A percentile compares a stretch with the other conserved stretches of the same genome.
phyloP scores from a whole-genome alignment of 1,284 basidiomycete genomes.

The Sanghuangporus weigelae region DNA sequence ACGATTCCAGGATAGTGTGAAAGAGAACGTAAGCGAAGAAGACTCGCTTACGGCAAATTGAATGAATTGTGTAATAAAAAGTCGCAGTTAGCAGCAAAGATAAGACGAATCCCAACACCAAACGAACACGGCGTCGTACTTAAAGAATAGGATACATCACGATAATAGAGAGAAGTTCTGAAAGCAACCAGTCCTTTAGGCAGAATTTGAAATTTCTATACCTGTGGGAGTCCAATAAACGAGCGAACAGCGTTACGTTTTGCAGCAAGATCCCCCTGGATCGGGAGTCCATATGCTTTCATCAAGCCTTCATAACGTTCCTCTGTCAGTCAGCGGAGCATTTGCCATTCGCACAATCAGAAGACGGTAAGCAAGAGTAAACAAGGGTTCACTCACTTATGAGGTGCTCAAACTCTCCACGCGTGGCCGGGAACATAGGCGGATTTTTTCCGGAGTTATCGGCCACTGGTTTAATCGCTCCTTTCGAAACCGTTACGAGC shows the following conservation, averaged over 20 bases:
- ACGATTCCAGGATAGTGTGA: too few relatives aligned
- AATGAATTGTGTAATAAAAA: not conserved
- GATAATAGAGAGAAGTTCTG: not conserved
- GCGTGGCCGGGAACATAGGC: conserved; percentile 33
- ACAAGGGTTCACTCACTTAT: conserved; percentile 28
- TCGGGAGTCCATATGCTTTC: conserved; percentile 30
- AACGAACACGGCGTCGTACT: not conserved
- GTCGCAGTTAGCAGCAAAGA: not conserved
- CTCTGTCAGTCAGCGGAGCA: conserved; percentile 23
- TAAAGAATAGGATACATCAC: not conserved
- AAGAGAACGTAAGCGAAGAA: too few relatives aligned
- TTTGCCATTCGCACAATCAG: not conserved
- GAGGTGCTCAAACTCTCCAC: conserved; percentile 38
- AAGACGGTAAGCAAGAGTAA: not conserved
- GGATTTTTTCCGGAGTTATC: conserved; percentile 32
- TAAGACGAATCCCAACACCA: not conserved
- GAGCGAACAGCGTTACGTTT: conserved; percentile 33
- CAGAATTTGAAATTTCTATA: not conserved
- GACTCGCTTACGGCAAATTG: too few relatives aligned
- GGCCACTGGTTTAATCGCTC: conserved; percentile 27
- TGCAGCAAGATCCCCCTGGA: conserved; percentile 32
- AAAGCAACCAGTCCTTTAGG: not conserved
- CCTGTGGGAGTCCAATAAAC: conserved; percentile 32
- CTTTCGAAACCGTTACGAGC: conserved; percentile 28
- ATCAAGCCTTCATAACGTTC: conserved; percentile 35